Conservation (phyloP, 2,329 filamentous ascomycete species). For the Hymenotorrendiella dingleyae region DNA sequence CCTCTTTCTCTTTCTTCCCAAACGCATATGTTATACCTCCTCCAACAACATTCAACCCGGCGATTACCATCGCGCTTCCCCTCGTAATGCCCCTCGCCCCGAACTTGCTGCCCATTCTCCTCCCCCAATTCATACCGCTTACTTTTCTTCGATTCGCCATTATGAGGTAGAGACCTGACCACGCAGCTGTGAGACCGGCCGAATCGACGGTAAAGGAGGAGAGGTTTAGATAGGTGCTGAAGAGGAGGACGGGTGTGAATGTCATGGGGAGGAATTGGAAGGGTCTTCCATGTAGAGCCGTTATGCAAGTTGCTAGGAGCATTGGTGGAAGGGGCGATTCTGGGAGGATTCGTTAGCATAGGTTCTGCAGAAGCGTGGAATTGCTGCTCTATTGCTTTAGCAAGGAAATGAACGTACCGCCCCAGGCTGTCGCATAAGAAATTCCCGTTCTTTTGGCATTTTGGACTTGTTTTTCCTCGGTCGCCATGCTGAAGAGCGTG, state of each 20-base stretch:
- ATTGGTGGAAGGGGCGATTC: slow-evolving; percentile 60
- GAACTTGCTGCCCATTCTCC: slow-evolving; percentile 41
- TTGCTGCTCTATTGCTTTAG: background rate
- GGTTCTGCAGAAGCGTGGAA: background rate
- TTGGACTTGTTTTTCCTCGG: slow-evolving; percentile 17
- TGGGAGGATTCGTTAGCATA: slow-evolving; percentile 29
- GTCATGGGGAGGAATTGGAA: slow-evolving; percentile 61
- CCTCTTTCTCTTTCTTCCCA: slow-evolving; percentile 28
- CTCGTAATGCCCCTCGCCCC: slow-evolving; percentile 44
- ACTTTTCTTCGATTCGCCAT: slow-evolving; percentile 50
- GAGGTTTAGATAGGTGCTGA: slow-evolving; percentile 61
- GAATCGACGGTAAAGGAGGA: slow-evolving; percentile 56
- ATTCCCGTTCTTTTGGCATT: slow-evolving; percentile 35
- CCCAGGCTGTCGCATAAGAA: slow-evolving; percentile 43
- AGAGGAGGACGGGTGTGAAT: slow-evolving; percentile 60
- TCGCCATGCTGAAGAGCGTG: slow-evolving; percentile 24
- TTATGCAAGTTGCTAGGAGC: slow-evolving; percentile 58
- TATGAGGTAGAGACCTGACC: slow-evolving; percentile 60
- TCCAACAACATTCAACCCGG: slow-evolving; percentile 43
- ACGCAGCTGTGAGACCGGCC: slow-evolving; percentile 57
- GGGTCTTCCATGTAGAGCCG: slow-evolving; percentile 60
- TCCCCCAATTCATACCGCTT: slow-evolving; percentile 15
- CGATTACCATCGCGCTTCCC: slow-evolving; percentile 45
- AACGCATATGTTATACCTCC: slow-evolving; percentile 47
- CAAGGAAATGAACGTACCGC: slow-evolving; percentile 36